Evolutionary conservation across 148 eudicot species (phyloP).

Genomic region (Dysphania ambrosioides): DNA sequence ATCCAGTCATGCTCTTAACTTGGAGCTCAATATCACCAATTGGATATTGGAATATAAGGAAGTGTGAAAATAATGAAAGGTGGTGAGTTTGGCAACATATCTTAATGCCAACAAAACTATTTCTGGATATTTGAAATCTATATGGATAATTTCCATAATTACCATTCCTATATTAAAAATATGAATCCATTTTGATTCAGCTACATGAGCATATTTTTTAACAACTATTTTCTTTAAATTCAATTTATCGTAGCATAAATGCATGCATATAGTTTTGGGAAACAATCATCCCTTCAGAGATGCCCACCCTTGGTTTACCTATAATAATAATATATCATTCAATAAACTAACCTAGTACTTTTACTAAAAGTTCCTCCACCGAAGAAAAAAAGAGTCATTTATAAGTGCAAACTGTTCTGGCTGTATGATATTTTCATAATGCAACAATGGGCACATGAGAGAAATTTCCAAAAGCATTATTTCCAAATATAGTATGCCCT

Average conservation of each 20-base stretch:
- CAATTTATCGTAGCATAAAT: background rate
- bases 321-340: background rate
- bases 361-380: background rate
- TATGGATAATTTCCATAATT: background rate
- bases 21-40: background rate
- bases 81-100: constrained; percentile 13
- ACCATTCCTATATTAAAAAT: constrained; percentile 3
- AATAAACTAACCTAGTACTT: background rate
- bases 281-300: background rate
- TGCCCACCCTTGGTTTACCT: background rate
- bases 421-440: background rate
- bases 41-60: background rate
- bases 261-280: background rate
- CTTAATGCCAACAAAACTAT: constrained; percentile 2
- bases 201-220: background rate
- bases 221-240: background rate
- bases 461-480: background rate
- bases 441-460: background rate
- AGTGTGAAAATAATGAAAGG: background rate
- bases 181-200: background rate
- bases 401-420: background rate
- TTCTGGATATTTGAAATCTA: background rate
- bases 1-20: background rate
- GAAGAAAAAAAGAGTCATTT: background rate
- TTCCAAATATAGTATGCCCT: no score